A percentile compares a stretch with the other conserved stretches of the same genome.
phyloP scores from a whole-genome alignment of 1,284 basidiomycete species.

The Ustilago esculenta region DNA sequence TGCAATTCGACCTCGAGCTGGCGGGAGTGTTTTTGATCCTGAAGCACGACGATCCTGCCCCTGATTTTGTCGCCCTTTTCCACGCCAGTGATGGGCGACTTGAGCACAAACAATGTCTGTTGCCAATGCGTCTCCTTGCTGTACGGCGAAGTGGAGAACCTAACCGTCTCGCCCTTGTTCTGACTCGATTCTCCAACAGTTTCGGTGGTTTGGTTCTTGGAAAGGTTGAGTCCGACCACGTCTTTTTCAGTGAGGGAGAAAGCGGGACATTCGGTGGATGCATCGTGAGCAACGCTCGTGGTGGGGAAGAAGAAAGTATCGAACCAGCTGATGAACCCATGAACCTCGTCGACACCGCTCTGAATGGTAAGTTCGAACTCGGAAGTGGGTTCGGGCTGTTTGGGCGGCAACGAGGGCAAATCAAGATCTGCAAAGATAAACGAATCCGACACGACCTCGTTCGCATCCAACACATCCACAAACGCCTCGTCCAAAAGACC shows the following conservation, averaged over 20 bases:
- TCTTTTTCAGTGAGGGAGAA: constrained; percentile 32
- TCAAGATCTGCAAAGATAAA: constrained; percentile 58
- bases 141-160: constrained; percentile 89
- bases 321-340: constrained; percentile 65
- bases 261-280: constrained; percentile 24
- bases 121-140: constrained; percentile 97
- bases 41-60: constrained; percentile 83
- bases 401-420: constrained; percentile 40
- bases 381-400: constrained; percentile 66
- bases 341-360: constrained; percentile 25
- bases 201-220: constrained; percentile 73
- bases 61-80: constrained; percentile 79
- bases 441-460: constrained; percentile 47
- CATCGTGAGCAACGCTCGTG: neutral
- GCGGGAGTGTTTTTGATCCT: constrained; percentile 82
- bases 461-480: constrained; percentile 50
- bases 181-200: neutral
- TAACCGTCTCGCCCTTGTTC: constrained; percentile 71
- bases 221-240: constrained; percentile 80
- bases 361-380: constrained; percentile 44
- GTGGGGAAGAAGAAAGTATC: constrained; percentile 64
- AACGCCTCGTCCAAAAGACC: constrained; percentile 62
- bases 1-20: constrained; percentile 93
- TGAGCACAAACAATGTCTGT: constrained; percentile 88
- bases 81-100: constrained; percentile 76